Base-by-base conservation (phyloP, 768 basidiomycete species). In the Xanthoconium purpureum region DNA sequence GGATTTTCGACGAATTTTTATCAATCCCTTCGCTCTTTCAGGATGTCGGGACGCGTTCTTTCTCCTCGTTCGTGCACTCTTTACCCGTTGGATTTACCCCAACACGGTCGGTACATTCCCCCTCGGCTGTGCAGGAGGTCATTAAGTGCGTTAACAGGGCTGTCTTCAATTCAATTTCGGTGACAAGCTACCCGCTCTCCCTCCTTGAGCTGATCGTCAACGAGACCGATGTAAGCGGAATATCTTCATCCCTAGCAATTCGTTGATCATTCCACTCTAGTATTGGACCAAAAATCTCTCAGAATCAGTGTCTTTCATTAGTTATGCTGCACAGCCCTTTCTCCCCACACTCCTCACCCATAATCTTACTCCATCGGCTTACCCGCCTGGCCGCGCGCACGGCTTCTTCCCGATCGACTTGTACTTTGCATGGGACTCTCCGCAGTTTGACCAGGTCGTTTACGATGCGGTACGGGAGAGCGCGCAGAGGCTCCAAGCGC, bases 291-390 rank as follows among this genome's bases (percentile, higher is more conserved):
- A 44, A 20, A 36, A 37, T 12, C 52, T 58, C 18, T 3, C 37
- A 4, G 39, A 48, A 6, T 18, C 46, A 8, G 42, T 13, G 2
- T 1, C 32, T 33, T 43, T 57, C 28, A 3, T 63, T 33, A 63
- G 61, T 12, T 68, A 67, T 13, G 57, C 45, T 2, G 73, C 81
- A 50, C 83, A 85, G 55, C 80, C 80, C 5, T 84, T 85, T 76
- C 73, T 80, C 0, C 70, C 78, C 0, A 62, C 68, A 39, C 57
- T 78, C 54, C 74, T 76, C 55, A 54, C 65, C 1, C 78, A 80
- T 58, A 73, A 66, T 28, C 50, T 65, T 42, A 66, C 65, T 2
- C 43, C 69, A 0, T 73, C 78, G 14, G 82, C 81, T 1, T 84
- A 77, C 64, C 82, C 81, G 6, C 76, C 78, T 3, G 55, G 60